phyloP scores from a whole-genome alignment of 768 basidiomycete genomes.

The Glaciozyma martinii region DNA sequence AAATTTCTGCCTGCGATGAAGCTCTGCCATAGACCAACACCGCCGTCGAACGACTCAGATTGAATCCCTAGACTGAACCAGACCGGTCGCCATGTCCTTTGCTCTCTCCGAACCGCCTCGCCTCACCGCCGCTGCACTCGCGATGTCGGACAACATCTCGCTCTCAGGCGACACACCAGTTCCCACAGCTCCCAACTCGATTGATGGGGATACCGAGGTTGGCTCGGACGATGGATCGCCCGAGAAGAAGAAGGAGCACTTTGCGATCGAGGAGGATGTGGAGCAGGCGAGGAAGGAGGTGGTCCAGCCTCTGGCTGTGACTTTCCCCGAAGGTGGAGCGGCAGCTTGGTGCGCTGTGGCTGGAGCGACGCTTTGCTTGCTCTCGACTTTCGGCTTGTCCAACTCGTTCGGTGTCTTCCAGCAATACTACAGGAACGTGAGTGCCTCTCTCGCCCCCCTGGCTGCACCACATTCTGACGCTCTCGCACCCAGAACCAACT shows the following conservation, averaged over 20 bases:
- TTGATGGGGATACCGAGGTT: neutral
- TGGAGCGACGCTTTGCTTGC: conserved; percentile 15
- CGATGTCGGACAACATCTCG: neutral
- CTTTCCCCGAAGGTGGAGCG: conserved; percentile 14
- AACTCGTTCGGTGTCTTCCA: conserved; percentile 18
- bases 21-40: too few species aligned
- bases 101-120: too few species aligned
- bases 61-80: too few species aligned
- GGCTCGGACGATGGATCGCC: neutral
- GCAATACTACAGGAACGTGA: conserved; percentile 33
- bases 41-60: too few species aligned
- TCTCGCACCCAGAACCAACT: conserved; percentile 35
- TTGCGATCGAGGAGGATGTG: neutral
- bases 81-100: too few species aligned
- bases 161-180: neutral
- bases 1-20: too few species aligned
- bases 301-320: neutral
- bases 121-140: too few species aligned
- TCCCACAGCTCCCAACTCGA: neutral
- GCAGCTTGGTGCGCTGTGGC: conserved; percentile 18
- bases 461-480: neutral
- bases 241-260: neutral
- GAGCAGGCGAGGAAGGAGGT: conserved; percentile 1
- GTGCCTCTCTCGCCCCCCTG: conserved; percentile 30
- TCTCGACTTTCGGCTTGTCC: conserved; percentile 21